Evolutionary conservation across 768 basidiomycete species (phyloP), one percentile per base, ranked within the genome.

Genomic region (Lyophyllum shimeji): DNA sequence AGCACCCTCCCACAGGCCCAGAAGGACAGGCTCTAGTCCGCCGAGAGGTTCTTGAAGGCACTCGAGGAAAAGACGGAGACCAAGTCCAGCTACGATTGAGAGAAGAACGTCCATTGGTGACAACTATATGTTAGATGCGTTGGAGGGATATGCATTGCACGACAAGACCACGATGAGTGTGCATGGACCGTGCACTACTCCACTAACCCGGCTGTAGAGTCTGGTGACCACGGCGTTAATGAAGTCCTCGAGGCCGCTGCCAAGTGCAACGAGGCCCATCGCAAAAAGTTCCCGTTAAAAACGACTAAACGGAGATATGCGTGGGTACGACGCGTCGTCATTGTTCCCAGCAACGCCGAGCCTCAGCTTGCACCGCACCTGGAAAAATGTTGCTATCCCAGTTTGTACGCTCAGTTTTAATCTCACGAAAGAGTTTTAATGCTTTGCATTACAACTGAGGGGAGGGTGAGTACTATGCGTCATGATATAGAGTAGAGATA

Each of bases 1-100:
- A 25, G 71, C 66, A 44, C 90, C 89, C 69, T 91, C 89, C 87
- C 89, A 91, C 18, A 90, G 73, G 8, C 80, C 80, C 17, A 81
- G 56, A 13, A 78, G 61, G 13, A 69, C 69, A 27, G 75, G 69
- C 17, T 62, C 61, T 6, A 78, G 48, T 25, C 60, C 66, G 45
- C 63, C 67, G 11, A 67, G 55, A 13, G 69, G 64, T 27, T 65
- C 67, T 24, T 63, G 56, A 29, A 69, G 55, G 29, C 58, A 61
- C 18, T 62, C 57, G 17, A 76, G 66, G 57, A 76, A 66, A 27
- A 75, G 55, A 20, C 79, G 74, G 20, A 79, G 65, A n/a, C 69
- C 71, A 33, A 80, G 70, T n/a, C 78, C 77, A 45, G 71, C 64
- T 55, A 71, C 55, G 56, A 78, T 70, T 45, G 76, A 71, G 61